A percentile compares a stretch with the other conserved stretches of the same genome.
phyloP scores from a whole-genome alignment of 257 asterid genomes.

The Orobanche coerulescens region DNA sequence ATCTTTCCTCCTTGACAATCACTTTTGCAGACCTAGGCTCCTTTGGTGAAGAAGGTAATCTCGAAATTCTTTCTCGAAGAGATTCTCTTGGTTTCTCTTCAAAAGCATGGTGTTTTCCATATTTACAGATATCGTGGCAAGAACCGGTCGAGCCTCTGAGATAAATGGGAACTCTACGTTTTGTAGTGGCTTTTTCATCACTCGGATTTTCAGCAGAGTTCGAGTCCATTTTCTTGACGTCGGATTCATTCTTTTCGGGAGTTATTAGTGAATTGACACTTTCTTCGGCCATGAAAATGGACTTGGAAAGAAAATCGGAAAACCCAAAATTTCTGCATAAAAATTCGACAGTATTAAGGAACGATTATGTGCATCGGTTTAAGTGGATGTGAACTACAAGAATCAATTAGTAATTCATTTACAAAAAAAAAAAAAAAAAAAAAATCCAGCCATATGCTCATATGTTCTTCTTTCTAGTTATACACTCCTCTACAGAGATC shows the following conservation, averaged over 20 bases:
- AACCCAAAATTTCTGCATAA: constrained; percentile 25
- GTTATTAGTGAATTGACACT: constrained; percentile 18
- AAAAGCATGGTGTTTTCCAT: constrained; percentile 37
- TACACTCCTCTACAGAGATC: neutral
- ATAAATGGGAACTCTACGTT: constrained; percentile 42
- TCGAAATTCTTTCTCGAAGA: constrained; percentile 21
- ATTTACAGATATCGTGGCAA: constrained; percentile 89
- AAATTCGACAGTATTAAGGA: neutral
- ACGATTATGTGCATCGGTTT: neutral
- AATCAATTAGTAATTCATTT: too few species aligned
- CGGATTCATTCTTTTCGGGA: constrained; percentile 25
- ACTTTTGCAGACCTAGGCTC: constrained; percentile 22
- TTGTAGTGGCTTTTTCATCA: constrained; percentile 25
- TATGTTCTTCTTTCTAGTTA: neutral
- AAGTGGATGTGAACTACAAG: too few species aligned
- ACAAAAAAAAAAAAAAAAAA: too few species aligned
- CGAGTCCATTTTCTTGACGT: constrained; percentile 18
- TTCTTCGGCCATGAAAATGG: constrained; percentile 43
- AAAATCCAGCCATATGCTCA: too few species aligned
- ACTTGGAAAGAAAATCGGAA: constrained; percentile 12
- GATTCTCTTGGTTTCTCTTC: constrained; percentile 34
- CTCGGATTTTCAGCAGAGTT: constrained; percentile 20
- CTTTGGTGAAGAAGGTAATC: constrained; percentile 25
- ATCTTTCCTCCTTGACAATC: constrained; percentile 23
- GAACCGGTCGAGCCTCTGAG: constrained; percentile 81